Percentiles rank a stretch among this genome's conserved stretches.
Evolutionary conservation across 176 grass and related monocot species (phyloP).

Genomic region (Calamus simplicifolius): DNA sequence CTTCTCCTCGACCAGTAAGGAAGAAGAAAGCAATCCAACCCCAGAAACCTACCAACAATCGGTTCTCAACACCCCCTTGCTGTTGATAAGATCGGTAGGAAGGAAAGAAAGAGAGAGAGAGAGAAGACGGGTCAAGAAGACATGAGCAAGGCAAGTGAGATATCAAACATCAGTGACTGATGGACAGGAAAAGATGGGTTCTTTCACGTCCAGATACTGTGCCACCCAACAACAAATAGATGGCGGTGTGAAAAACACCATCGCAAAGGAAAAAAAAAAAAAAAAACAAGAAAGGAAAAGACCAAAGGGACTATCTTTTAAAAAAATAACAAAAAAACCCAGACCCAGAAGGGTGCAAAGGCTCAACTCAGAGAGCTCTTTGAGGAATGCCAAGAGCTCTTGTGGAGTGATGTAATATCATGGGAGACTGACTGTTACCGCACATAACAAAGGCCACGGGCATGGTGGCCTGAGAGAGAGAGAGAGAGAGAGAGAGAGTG

Average conservation of each 20-base stretch:
- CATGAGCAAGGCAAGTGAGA: slow-evolving; percentile 29
- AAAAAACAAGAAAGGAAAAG: background rate
- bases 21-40: too few species aligned
- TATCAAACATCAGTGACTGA: slow-evolving; percentile 45
- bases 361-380: too few species aligned
- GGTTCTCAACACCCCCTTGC: slow-evolving; percentile 12
- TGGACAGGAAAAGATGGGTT: slow-evolving; percentile 53
- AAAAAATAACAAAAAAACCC: too few species aligned
- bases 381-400: too few species aligned
- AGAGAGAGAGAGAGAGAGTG: slow-evolving; percentile 5
- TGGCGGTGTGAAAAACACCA: background rate
- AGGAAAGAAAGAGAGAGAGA: slow-evolving; percentile 12
- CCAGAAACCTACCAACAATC: too few species aligned
- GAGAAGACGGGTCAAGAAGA: background rate
- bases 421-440: background rate
- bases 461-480: background rate
- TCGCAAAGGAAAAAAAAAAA: slow-evolving; percentile 3
- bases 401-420: too few species aligned
- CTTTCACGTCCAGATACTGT: slow-evolving; percentile 49
- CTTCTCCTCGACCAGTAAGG: background rate
- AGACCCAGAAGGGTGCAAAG: too few species aligned
- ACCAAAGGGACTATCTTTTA: background rate
- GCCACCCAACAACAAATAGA: slow-evolving; percentile 20
- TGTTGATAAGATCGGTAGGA: slow-evolving; percentile 32
- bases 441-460: background rate